These are phyloP conservation scores for Alternaria ventricosa DNA, from an alignment of 2,329 filamentous ascomycete species.

Conservation along the genomic window DNA sequence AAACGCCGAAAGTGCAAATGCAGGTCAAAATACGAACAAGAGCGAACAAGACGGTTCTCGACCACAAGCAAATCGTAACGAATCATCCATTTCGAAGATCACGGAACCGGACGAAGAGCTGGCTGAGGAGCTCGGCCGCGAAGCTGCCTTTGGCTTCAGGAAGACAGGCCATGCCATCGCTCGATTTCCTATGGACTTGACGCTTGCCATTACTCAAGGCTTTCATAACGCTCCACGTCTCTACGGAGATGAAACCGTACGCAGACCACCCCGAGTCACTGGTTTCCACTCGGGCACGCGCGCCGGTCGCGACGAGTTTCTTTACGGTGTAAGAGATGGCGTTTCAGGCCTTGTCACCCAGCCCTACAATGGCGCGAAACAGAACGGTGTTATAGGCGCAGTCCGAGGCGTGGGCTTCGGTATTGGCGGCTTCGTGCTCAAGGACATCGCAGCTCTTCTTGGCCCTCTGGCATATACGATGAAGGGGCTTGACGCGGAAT, in stretches of 20 bases:
- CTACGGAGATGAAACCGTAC: constrained; percentile 73
- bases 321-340: constrained; percentile 70
- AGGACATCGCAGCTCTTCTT: constrained; percentile 67
- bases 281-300: constrained; percentile 67
- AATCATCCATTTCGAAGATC: constrained; percentile 39
- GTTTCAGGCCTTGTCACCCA: constrained; percentile 68
- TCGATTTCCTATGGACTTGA: constrained; percentile 66
- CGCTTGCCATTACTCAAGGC: constrained; percentile 68
- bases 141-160: constrained; percentile 61
- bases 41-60: constrained; percentile 9
- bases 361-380: constrained; percentile 63
- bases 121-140: constrained; percentile 49
- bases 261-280: constrained; percentile 67
- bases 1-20: constrained; percentile 17
- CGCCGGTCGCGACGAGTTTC: constrained; percentile 67
- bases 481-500: constrained; percentile 69
- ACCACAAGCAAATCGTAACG: constrained; percentile 27
- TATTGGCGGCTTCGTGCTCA: constrained; percentile 68
- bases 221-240: constrained; percentile 75
- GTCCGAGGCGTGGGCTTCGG: constrained; percentile 65
- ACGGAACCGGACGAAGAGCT: constrained; percentile 42
- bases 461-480: constrained; percentile 68
- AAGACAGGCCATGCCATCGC: constrained; percentile 61
- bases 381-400: constrained; percentile 63
- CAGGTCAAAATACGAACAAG: constrained; percentile 13